Evolutionary conservation across 148 eudicot species (phyloP), one percentile per base, ranked within the genome.

Genomic region (Rhododendron griersonianum): DNA sequence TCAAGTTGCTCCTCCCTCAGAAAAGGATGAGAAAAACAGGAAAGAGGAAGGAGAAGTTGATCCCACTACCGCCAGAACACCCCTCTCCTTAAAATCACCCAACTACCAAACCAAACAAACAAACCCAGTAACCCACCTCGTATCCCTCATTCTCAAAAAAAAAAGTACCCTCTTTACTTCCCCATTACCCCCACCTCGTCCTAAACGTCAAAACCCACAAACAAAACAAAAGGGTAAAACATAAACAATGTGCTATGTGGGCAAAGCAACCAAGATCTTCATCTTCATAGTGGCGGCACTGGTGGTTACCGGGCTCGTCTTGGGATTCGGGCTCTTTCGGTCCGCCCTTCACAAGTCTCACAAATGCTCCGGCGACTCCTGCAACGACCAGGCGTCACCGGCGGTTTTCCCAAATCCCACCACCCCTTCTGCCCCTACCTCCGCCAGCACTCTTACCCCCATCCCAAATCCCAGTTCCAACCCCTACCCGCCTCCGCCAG

Each of bases 221-320:
- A 7, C 28, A 3, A 50, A n/a, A 5, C 33, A 44, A 30, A 13
- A 15, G n/a, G 63, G 8, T 0, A 25, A 39, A 7, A 1, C 11
- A 59, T 6, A 1, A 53, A 88, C 89, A 91, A 95, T 96, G 96
- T 96, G 99, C 53, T 96, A 95, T 87, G 94, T 96, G 65, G 99
- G 99, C 0, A 96, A 96, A 90, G 99, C 99, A 25, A 96, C 99
- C 33, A 96, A 95, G 93, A 96, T 96, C 92, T 96, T 96, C 94
- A 93, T 96, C 85, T 94, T 95, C 92, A 91, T 96, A 16, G 85
- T 94, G 75, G 82, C 91, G 3, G 93, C 88, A 19, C 75, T 96
- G 3, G 92, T 90, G 0, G 86, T 96, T 1, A 91, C 91, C 5
- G 96, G 92, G 39, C 93, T 96, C 10, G 86, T 94, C 50, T 35